Evolutionary conservation across 2,329 filamentous ascomycete species (phyloP).

Genomic region (Trichoderma hamatum): DNA sequence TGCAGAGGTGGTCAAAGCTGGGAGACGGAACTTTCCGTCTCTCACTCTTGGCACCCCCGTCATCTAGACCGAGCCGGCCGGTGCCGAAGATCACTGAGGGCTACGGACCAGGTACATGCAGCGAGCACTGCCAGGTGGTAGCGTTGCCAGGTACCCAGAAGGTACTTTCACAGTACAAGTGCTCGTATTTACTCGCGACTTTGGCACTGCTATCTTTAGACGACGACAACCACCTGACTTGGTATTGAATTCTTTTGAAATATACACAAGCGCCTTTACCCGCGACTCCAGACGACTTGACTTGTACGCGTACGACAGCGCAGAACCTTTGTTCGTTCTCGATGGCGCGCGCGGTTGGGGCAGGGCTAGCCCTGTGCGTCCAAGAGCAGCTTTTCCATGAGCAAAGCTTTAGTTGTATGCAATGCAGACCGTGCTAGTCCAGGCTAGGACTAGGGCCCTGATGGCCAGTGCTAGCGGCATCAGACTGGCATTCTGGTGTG

Average conservation of each 20-base stretch:
- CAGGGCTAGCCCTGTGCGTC: slow-evolving; percentile 22
- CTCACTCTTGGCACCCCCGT: slow-evolving; percentile 4
- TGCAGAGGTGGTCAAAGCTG: neutral
- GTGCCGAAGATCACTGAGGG: slow-evolving; percentile 10
- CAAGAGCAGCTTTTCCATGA: neutral
- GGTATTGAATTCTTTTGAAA: neutral
- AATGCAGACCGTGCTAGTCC: neutral
- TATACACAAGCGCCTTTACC: neutral
- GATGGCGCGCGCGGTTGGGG: neutral
- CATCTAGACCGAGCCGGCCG: neutral
- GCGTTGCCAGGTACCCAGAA: neutral
- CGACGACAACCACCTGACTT: neutral
- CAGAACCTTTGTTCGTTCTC: neutral
- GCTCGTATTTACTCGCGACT: neutral
- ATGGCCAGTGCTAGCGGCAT: neutral
- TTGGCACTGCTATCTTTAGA: neutral
- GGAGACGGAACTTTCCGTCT: slow-evolving; percentile 18
- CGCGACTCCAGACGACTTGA: neutral
- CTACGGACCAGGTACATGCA: neutral
- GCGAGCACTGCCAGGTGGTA: neutral
- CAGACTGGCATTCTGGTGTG: neutral
- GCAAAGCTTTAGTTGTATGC: neutral
- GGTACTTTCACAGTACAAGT: neutral
- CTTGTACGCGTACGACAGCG: neutral
- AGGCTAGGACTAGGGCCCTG: neutral